Evolutionary conservation across 306 rosid genomes (phyloP).

Genomic region (Glycyrrhiza uralensis): DNA sequence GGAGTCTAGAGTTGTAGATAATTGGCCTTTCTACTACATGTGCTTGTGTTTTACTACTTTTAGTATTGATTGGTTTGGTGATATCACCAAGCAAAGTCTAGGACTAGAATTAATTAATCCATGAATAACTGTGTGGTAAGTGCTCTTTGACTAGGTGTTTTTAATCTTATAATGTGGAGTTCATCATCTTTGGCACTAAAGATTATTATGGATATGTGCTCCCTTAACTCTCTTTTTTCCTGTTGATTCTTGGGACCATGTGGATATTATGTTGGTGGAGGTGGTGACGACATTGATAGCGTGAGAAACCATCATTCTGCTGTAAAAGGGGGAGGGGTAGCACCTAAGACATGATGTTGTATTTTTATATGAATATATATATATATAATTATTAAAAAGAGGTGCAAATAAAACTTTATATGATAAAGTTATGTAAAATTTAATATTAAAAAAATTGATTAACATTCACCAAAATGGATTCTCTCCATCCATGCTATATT

Average conservation of each 20-base stretch:
- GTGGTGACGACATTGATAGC: constrained; percentile 43
- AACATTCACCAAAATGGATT: too few relatives aligned
- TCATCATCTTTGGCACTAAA: constrained; percentile 25
- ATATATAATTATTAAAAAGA: not conserved
- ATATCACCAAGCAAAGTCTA: constrained; percentile 25
- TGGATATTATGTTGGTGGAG: constrained; percentile 33
- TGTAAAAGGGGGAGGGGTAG: not conserved
- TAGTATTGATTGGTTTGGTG: constrained; percentile 26
- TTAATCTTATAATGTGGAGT: constrained; percentile 25
- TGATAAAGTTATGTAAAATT: too few relatives aligned
- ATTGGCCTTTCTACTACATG: constrained; percentile 3
- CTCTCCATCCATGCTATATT: too few relatives aligned
- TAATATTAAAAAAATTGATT: too few relatives aligned
- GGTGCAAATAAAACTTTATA: not conserved
- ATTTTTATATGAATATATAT: not conserved
- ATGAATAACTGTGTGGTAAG: constrained; percentile 24
- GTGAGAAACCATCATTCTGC: constrained; percentile 41
- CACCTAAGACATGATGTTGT: constrained; percentile 16
- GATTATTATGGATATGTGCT: constrained; percentile 22
- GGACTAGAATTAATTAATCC: constrained; percentile 21
- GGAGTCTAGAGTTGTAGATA: constrained; percentile 19
- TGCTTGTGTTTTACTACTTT: constrained; percentile 22
- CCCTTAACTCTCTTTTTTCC: constrained; percentile 17
- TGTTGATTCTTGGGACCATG: constrained; percentile 39
- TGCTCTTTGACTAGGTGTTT: constrained; percentile 46